A percentile compares a stretch with the other conserved stretches of the same genome.
These are phyloP conservation scores for Cardamine chenopodiifolia DNA, from an alignment of 345 rosid genomes.

Conservation along the genomic window DNA sequence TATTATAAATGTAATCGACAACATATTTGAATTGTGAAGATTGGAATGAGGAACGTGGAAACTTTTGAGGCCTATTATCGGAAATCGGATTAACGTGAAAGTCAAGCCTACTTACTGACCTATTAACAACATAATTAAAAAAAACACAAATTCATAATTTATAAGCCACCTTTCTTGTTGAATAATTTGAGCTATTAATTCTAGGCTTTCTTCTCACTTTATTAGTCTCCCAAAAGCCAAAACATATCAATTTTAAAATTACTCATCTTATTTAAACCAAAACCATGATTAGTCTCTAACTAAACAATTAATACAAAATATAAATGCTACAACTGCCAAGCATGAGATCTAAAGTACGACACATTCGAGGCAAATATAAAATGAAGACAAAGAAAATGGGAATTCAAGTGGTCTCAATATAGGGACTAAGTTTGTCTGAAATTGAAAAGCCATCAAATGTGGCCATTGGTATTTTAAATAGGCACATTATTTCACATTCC, in stretches of 20 bases:
- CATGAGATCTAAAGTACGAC: constrained; percentile 30
- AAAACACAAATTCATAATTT: background rate
- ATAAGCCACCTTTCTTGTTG: constrained; percentile 36
- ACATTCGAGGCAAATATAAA: constrained; percentile 30
- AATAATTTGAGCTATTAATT: constrained; percentile 26
- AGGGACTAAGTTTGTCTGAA: constrained; percentile 32
- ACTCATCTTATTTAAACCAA: background rate
- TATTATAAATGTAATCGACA: background rate
- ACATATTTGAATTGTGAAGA: constrained; percentile 17
- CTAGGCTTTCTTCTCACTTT: constrained; percentile 27
- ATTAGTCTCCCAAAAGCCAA: constrained; percentile 19
- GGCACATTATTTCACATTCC: constrained; percentile 40
- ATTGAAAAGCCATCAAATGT: constrained; percentile 38
- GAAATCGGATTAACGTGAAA: constrained; percentile 35
- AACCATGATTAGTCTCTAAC: background rate
- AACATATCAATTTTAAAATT: background rate
- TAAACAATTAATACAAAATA: background rate
- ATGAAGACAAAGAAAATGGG: constrained; percentile 21
- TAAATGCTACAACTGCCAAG: constrained; percentile 28
- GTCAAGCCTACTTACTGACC: constrained; percentile 42
- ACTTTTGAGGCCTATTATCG: constrained; percentile 31
- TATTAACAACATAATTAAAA: background rate
- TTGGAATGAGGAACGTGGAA: constrained; percentile 29
- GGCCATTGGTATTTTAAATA: constrained; percentile 38
- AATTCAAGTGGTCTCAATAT: constrained; percentile 23